phyloP scores from a whole-genome alignment of 306 rosid species.

The Vicia faba region DNA sequence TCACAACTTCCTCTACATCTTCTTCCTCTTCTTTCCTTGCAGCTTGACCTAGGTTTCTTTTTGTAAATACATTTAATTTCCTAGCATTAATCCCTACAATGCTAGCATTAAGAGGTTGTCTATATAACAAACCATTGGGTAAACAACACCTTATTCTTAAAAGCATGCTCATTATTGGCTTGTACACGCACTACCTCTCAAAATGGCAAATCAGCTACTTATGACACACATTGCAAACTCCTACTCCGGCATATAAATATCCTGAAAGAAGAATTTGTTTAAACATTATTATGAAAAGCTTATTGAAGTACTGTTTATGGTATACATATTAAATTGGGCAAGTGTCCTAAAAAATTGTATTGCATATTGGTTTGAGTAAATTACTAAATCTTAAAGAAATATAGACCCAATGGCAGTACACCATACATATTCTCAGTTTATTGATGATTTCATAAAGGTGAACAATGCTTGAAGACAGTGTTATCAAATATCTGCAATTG shows the following conservation, averaged over 20 bases:
- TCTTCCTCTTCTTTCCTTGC: conserved; percentile 65
- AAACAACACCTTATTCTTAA: conserved; percentile 58
- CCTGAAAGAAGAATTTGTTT: conserved; percentile 37
- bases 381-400: neutral
- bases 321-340: neutral
- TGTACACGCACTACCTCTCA: conserved; percentile 25
- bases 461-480: neutral
- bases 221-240: conserved; percentile 33
- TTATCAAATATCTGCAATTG: too few relatives aligned
- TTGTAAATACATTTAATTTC: conserved; percentile 36
- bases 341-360: neutral
- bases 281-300: conserved; percentile 11
- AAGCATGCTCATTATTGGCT: conserved; percentile 60
- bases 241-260: conserved; percentile 18
- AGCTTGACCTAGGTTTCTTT: conserved; percentile 66
- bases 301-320: neutral
- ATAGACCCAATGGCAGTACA: neutral
- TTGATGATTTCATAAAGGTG: neutral
- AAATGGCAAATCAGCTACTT: conserved; percentile 38
- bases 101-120: conserved; percentile 38
- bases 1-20: conserved; percentile 78
- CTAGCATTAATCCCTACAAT: conserved; percentile 31
- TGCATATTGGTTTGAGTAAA: neutral
- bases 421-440: neutral
- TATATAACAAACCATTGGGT: conserved; percentile 47